Conservation (phyloP, 1,284 basidiomycete genomes). For the Hymenochaete sp. region DNA sequence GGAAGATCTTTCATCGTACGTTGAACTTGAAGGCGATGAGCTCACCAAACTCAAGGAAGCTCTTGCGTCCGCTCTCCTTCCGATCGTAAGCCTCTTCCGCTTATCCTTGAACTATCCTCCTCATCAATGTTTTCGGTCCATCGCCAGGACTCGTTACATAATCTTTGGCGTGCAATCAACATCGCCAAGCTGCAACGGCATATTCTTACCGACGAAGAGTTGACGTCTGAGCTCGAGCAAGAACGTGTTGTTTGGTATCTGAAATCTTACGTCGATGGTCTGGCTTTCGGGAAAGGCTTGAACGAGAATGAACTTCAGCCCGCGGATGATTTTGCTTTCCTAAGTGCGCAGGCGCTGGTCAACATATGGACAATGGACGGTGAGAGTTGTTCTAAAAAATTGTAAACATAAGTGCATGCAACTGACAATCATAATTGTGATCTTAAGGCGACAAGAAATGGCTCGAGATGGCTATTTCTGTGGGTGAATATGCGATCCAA, state of each 20-base stretch:
- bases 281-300: conserved; percentile 57
- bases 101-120: too few species aligned
- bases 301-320: conserved; percentile 77
- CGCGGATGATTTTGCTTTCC: conserved; percentile 74
- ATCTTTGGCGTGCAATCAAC: conserved; percentile 58
- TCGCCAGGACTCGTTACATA: conserved; percentile 36
- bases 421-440: neutral
- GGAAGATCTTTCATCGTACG: conserved; percentile 71
- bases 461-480: conserved; percentile 51
- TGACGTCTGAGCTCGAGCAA: conserved; percentile 49
- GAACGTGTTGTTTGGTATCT: conserved; percentile 44
- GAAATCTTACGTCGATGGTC: conserved; percentile 52
- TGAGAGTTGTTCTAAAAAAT: conserved; percentile 4
- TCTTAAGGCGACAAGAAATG: conserved; percentile 41
- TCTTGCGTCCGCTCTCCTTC: conserved; percentile 38
- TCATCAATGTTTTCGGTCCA: too few species aligned
- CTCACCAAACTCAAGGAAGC: conserved; percentile 47
- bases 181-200: conserved; percentile 63
- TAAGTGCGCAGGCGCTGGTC: conserved; percentile 63
- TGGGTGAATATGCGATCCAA: conserved; percentile 66
- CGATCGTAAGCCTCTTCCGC: conserved; percentile 36
- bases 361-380: conserved; percentile 45
- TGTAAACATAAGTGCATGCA: neutral
- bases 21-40: conserved; percentile 39
- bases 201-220: conserved; percentile 37